Evolutionary conservation across 2,329 filamentous ascomycete species (phyloP), one percentile per base, ranked within the genome.

Genomic region (Hypocreales sp.): DNA sequence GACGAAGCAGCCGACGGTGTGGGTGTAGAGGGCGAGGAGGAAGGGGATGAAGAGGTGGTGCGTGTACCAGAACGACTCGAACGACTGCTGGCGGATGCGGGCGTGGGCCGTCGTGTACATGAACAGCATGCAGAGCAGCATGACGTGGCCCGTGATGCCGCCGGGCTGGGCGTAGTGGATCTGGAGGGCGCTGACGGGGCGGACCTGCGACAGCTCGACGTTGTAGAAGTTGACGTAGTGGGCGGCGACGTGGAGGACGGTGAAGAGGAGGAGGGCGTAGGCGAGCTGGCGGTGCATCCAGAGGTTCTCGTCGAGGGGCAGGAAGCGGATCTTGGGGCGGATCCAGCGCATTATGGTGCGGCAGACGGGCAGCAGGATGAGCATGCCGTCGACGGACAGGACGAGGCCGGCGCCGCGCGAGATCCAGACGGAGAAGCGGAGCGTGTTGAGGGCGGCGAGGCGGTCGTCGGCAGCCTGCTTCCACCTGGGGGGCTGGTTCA

Each of bases 151-250:
- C 3, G 90, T 98, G 35, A 95, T 79, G 34, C 90, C 90, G 44
- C 83, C 86, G 26, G 84, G 70, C 47, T 93, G 71, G 2, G 72
- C 68, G 50, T 93, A 98, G 53, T 95, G 90, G 37, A 95, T 93
- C 46, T 95, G 67, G 6, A 95, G 55, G 4, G 90, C 90, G 4
- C 73, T 72, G 25, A 80, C 68, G 3, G 78, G 76, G 28, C 90
- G 76, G 29, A 94, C 68, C 48, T 94, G 83, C 0, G 66, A 71
- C 41, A 72, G 70, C 53, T 98, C 90, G 35, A 98, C 80, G 44
- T 93, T 94, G 66, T 76, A 95, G 59, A 98, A 98, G 61, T 98
- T 98, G 61, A 95, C 82, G 45, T 98, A 98, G 55, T 98, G 90
- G 27, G 72, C 72, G 10, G 64, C 47, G 1, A 76, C 78, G 51